Base-by-base conservation (phyloP, 768 basidiomycete genomes). In the Fomitopsis pulvina region DNA sequence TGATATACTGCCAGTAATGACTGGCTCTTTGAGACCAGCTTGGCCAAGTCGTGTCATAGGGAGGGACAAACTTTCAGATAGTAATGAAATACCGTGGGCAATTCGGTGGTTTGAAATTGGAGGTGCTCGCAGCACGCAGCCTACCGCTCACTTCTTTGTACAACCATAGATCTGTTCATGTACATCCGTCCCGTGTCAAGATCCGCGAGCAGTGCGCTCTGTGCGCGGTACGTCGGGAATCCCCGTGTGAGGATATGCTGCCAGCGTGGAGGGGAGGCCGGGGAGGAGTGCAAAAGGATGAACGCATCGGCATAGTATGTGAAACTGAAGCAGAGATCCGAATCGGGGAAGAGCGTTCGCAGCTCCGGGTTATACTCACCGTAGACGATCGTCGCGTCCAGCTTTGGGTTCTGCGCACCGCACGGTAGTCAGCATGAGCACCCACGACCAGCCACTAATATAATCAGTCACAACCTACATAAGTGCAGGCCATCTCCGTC, bases 231-330 rank as follows among this genome's bases (percentile, higher is more conserved):
- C 2, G 68, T 72, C 1, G 71, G 71, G 61, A 73, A 71, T 8
- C 69, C 71, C n/a, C 63, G 62, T 0, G 69, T 68, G 21, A 74
- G 50, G 8, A 71, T 67, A 26, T 74, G 71, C 34, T 66, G 61
- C 69, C 70, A 73, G 53, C 53, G 21, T 30, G 41, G 47, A 49
- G 43, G n/a, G n/a, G n/a, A n/a, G n/a, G n/a, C 20, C 44, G 55
- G 46, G 24, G 50, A 44, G 20, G 53, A 45, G 22, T 52, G 55
- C 41, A 59, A 52, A 21, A 60, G 59, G 42, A 71, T 57, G 61
- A 69, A 73, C 0, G 72, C 71, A 48, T 74, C 71, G 22, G 69
- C 69, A 52, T 62, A 74, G 60, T 73, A 75, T 26, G 66, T 60
- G 59, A 62, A 72, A 2, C 56, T 50, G 53, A 66, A 69, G 12